Conservation (phyloP, 257 asterid species). For the Gardenia jasminoides region DNA sequence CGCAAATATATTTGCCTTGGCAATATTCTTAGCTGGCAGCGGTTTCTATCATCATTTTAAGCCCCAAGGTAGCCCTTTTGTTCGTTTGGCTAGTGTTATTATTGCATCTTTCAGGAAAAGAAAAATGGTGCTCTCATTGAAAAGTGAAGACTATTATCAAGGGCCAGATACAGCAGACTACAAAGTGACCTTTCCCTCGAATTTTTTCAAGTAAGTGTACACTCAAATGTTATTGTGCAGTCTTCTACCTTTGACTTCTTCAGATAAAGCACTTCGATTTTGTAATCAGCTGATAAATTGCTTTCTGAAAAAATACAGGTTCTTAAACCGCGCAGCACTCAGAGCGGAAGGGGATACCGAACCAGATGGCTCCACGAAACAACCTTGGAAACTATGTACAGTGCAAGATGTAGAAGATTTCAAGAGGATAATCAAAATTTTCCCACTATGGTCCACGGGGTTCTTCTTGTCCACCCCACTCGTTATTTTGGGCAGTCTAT, state of each 20-base stretch:
- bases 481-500: constrained; percentile 53
- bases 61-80: constrained; percentile 63
- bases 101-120: constrained; percentile 52
- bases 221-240: too few species aligned
- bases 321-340: constrained; percentile 64
- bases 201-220: constrained; percentile 31
- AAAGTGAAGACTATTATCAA: constrained; percentile 46
- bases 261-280: neutral
- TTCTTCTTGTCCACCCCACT: constrained; percentile 56
- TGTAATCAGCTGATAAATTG: neutral
- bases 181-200: constrained; percentile 21
- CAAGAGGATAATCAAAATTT: constrained; percentile 51
- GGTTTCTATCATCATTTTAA: constrained; percentile 29
- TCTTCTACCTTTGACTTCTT: constrained; percentile 1
- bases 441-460: constrained; percentile 72
- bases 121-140: constrained; percentile 29
- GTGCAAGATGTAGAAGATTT: constrained; percentile 64
- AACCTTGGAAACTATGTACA: constrained; percentile 47
- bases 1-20: constrained; percentile 27
- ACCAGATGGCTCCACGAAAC: constrained; percentile 17
- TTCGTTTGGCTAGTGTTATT: constrained; percentile 46
- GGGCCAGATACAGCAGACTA: constrained; percentile 19
- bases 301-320: constrained; percentile 30
- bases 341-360: constrained; percentile 32
- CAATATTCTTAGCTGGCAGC: constrained; percentile 27